A percentile compares a stretch with the other conserved stretches of the same genome.
Conservation (phyloP, 2,329 filamentous ascomycete species). For the Volutella citrinella region DNA sequence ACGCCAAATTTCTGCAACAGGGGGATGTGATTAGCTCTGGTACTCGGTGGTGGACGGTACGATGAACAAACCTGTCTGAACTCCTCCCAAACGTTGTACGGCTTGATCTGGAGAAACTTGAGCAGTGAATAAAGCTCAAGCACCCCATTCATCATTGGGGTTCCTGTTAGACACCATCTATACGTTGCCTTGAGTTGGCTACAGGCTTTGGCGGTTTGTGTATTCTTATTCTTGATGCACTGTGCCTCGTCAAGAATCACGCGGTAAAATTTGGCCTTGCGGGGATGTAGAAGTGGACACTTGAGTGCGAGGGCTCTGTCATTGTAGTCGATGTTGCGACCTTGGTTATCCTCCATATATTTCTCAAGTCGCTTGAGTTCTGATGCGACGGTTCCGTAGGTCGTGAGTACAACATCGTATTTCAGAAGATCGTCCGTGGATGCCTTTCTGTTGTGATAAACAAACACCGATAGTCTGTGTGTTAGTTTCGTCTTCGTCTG, state of each 20-base stretch:
- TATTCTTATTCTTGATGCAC: conserved; percentile 73
- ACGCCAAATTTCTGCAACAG: conserved; percentile 38
- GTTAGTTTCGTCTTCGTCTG: conserved; percentile 60
- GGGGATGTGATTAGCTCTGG: not conserved
- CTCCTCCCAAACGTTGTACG: conserved; percentile 62
- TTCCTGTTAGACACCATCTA: conserved; percentile 78
- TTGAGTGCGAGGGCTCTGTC: conserved; percentile 33
- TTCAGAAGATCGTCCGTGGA: conserved; percentile 58
- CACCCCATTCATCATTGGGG: conserved; percentile 85
- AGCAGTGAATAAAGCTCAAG: conserved; percentile 76
- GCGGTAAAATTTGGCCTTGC: conserved; percentile 65
- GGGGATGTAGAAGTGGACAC: conserved; percentile 60
- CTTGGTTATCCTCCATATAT: conserved; percentile 48
- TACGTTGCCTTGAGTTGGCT: conserved; percentile 64
- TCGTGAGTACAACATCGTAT: conserved; percentile 80
- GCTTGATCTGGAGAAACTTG: conserved; percentile 71
- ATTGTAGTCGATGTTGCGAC: conserved; percentile 35
- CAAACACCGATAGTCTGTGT: conserved; percentile 60
- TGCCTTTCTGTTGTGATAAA: conserved; percentile 68
- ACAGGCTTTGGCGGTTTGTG: conserved; percentile 69
- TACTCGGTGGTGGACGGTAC: not conserved
- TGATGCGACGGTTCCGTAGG: conserved; percentile 70
- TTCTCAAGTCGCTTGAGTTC: conserved; percentile 61
- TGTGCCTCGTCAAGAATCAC: conserved; percentile 87
- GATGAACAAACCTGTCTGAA: conserved; percentile 57